Evolutionary conservation across 352 stramenopile species (phyloP).

Genomic region (Pythium dissimile): DNA sequence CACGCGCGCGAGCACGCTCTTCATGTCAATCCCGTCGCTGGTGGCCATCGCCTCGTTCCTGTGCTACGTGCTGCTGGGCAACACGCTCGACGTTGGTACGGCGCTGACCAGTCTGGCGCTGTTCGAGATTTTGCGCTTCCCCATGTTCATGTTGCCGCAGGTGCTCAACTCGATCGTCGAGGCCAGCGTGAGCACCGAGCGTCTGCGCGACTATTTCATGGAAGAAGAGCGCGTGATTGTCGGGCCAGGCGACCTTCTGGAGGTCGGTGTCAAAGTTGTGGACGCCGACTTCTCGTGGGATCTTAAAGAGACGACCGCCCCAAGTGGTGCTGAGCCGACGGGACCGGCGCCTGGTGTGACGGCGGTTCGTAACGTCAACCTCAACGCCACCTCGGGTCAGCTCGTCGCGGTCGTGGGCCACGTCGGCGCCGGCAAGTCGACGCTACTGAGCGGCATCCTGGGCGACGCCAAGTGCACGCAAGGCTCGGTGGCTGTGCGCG

Average conservation of each 20-base stretch:
- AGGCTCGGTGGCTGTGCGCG: slow-evolving; percentile 10
- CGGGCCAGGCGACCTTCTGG: slow-evolving; percentile 70
- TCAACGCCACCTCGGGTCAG: slow-evolving; percentile 56
- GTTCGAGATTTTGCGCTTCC: slow-evolving; percentile 96
- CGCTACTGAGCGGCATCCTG: slow-evolving; percentile 28
- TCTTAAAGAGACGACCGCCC: slow-evolving; percentile 6
- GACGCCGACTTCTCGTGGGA: slow-evolving; percentile 71
- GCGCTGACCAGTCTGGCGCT: slow-evolving; percentile 91
- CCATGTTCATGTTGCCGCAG: slow-evolving; percentile 94
- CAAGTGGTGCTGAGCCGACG: slow-evolving; percentile 28
- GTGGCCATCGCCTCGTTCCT: slow-evolving; percentile 87
- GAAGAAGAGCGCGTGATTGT: slow-evolving; percentile 71
- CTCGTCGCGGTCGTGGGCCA: slow-evolving; percentile 36
- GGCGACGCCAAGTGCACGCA: slow-evolving; percentile 21
- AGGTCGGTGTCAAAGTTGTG: slow-evolving; percentile 45
- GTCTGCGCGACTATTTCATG: slow-evolving; percentile 64
- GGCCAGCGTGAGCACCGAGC: slow-evolving; percentile 62
- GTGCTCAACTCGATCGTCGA: slow-evolving; percentile 95
- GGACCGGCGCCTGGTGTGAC: slow-evolving; percentile 26
- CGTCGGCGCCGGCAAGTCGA: slow-evolving; percentile 37
- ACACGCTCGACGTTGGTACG: slow-evolving; percentile 84
- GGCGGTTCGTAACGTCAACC: slow-evolving; percentile 41
- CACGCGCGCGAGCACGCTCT: slow-evolving; percentile 40
- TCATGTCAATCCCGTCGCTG: slow-evolving; percentile 72
- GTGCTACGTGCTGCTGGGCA: slow-evolving; percentile 57